Conservation (phyloP, 164 flowering plant species). For the Macadamia tetraphylla region DNA sequence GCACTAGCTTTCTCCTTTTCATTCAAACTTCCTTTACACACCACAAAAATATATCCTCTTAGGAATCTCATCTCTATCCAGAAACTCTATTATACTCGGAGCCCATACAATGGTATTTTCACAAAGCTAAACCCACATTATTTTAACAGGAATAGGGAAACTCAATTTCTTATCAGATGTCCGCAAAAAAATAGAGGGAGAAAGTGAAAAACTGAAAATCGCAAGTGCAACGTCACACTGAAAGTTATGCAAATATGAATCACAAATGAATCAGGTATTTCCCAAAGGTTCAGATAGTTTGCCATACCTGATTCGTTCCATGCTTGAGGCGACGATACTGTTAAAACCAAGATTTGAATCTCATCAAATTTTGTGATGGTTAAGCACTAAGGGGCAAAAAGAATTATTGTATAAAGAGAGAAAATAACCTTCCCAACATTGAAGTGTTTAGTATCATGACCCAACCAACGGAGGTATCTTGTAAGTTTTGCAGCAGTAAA, state of each 20-base stretch:
- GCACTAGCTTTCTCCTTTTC: too few relatives aligned
- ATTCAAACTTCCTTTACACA: too few relatives aligned
- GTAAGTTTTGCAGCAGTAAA: constrained; percentile 97
- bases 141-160: background rate
- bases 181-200: too few relatives aligned
- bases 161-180: background rate
- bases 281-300: background rate
- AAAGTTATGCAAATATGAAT: background rate
- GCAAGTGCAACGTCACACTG: too few relatives aligned
- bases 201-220: too few relatives aligned
- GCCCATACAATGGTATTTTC: too few relatives aligned
- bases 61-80: too few relatives aligned
- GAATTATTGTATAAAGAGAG: background rate
- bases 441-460: constrained; percentile 97
- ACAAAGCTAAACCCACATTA: background rate
- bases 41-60: too few relatives aligned
- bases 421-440: constrained; percentile 91
- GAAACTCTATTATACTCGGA: too few relatives aligned
- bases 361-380: background rate
- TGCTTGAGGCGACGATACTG: constrained; percentile 77
- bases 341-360: constrained; percentile 8
- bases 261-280: background rate
- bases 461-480: constrained; percentile 97
- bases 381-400: constrained; percentile 1
- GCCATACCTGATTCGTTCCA: constrained; percentile 80